Conservation (phyloP, 148 eudicot genomes). For the Tetragonia tetragonoides region DNA sequence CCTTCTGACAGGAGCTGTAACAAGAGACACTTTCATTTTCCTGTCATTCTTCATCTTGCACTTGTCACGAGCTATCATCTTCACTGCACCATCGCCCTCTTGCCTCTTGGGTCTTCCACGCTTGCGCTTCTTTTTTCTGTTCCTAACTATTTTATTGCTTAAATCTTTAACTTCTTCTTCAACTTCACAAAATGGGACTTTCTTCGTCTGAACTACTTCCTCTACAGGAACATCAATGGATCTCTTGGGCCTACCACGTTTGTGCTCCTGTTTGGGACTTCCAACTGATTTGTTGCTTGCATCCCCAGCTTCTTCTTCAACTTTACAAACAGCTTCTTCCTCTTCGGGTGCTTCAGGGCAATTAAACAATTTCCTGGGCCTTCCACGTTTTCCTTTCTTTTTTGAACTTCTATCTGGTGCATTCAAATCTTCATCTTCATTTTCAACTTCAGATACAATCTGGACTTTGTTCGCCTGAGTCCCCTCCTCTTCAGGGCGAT, state of each 20-base stretch:
- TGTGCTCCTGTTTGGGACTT: conserved; percentile 15
- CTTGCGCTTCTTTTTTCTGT: conserved; percentile 22
- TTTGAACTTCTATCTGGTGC: background rate
- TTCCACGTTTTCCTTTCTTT: conserved; percentile 27
- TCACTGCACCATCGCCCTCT: conserved; percentile 16
- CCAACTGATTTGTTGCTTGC: conserved; percentile 18
- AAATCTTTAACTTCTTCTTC: conserved; percentile 11
- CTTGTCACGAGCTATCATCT: conserved; percentile 21
- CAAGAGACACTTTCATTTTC: conserved; percentile 23
- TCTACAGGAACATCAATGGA: conserved; percentile 19
- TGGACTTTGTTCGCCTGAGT: conserved; percentile 5
- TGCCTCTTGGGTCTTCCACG: conserved; percentile 43
- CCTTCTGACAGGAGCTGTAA: conserved; percentile 22
- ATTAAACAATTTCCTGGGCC: conserved; percentile 16
- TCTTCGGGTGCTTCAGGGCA: background rate
- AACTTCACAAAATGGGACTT: conserved; percentile 13
- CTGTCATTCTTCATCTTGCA: conserved; percentile 13
- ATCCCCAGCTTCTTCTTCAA: conserved; percentile 3
- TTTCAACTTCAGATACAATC: conserved; percentile 18
- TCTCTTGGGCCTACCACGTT: conserved; percentile 46
- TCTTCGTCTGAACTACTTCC: conserved; percentile 23
- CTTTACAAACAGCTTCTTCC: conserved; percentile 12
- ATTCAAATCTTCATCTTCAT: conserved; percentile 17
- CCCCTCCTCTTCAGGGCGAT: conserved; percentile 9
- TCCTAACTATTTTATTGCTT: background rate